Base-by-base conservation (phyloP, 148 eudicot species). In the Fallopia convolvulus region DNA sequence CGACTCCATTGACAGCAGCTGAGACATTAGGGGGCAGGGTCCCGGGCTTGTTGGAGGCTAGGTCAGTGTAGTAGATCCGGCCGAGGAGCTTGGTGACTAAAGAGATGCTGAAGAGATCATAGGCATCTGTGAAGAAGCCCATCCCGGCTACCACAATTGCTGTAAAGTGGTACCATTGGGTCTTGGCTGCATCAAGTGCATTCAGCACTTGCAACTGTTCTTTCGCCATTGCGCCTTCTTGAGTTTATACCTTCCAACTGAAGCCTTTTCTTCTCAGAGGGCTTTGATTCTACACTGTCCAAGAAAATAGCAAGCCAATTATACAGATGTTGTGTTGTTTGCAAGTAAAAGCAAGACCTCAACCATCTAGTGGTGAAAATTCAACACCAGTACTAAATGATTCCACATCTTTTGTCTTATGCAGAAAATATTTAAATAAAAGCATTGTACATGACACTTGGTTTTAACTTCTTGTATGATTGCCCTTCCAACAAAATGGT, bases 71-170 rank as follows among this genome's bases (percentile, higher is more conserved):
- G 82, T 84, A 84, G 11, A 84, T 52, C 21, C 86, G 86, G 17
- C 86, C 86, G 12, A 84, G 79, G 83, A 81, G 26, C 79, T 36
- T 30, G 17, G 72, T 66, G 0, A 30, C 36, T 2, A 66, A 32
- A 4, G 73, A 70, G 46, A 33, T 84, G 33, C 77, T 66, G 71
- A 84, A 84, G 7, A 84, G 74, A 60, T 84, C 87, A 9, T 84
- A 84, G 11, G 87, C 87, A 40, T 84, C 87, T 0, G 87, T 84
- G 80, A 84, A 84, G 63, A 84, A 84, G 0, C 84, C 87, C 87
- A 84, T 84, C 30, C 87, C 87, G 13, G 87, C 87, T 15, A 84
- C 77, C 4, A 84, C 70, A 10, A 84, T 84, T 13, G 87, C 79
- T 11, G 84, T 84, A 82, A 84, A 84, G 55, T 84, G 87, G 76